phyloP scores from a whole-genome alignment of 495 filamentous ascomycete genomes.

The Penicillium parvum region DNA sequence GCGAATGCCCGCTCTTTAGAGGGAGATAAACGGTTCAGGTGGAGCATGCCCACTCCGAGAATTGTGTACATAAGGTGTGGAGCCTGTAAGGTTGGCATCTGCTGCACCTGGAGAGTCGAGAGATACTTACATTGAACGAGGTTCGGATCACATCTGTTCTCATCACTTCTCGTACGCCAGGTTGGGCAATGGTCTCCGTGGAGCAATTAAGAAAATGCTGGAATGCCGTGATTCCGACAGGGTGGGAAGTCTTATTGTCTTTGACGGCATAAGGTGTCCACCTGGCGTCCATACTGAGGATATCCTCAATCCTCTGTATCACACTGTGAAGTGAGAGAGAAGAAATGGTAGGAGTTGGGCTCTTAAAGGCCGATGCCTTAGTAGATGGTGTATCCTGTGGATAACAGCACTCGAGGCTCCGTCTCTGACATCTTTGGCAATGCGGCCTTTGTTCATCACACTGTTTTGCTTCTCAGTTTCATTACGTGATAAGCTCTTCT shows the following conservation, averaged over 20 bases:
- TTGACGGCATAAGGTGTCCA: background rate
- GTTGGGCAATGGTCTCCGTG: slow-evolving; percentile 26
- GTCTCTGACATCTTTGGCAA: slow-evolving; percentile 25
- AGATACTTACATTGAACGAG: slow-evolving; percentile 31
- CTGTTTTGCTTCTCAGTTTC: slow-evolving; percentile 7
- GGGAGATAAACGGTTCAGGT: slow-evolving; percentile 33
- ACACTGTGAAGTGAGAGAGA: slow-evolving; percentile 20
- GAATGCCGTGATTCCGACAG: slow-evolving; percentile 22
- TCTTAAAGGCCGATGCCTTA: background rate
- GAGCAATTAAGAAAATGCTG: slow-evolving; percentile 32
- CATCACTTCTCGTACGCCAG: slow-evolving; percentile 31
- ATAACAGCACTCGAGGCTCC: slow-evolving; percentile 22
- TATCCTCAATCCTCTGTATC: slow-evolving; percentile 9
- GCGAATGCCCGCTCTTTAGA: slow-evolving; percentile 24
- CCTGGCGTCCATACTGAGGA: slow-evolving; percentile 4
- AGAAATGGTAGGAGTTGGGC: slow-evolving; percentile 4
- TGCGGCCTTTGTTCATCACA: slow-evolving; percentile 32
- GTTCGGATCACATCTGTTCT: slow-evolving; percentile 35
- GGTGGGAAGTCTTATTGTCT: background rate
- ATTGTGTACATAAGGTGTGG: slow-evolving; percentile 43
- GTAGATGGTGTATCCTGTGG: background rate
- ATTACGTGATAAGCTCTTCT: background rate
- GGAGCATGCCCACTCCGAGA: slow-evolving; percentile 36
- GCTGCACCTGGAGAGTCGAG: background rate
- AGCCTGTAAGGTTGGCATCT: slow-evolving; percentile 22